Evolutionary conservation across 225 moss, liverwort and hornwort species (phyloP), one percentile per base, ranked within the genome.

Genomic region (Ulota crispa): DNA sequence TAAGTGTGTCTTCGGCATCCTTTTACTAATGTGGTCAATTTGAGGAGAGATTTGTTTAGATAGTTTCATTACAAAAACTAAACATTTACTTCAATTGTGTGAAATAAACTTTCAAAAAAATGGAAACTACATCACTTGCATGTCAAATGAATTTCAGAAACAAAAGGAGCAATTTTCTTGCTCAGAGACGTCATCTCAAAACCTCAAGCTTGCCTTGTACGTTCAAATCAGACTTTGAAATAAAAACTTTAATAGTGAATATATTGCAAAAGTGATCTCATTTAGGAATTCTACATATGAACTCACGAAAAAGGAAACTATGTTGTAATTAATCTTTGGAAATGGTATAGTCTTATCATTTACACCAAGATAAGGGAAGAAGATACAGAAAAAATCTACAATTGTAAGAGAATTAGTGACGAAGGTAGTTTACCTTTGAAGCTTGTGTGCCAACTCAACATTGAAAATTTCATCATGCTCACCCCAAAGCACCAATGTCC

Each of bases 401-500:
- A 1, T 27, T 7, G 5, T 13, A 30, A 68, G 14, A 47, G 68
- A 59, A 68, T 18, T 12, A 32, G 13, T 37, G 37, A 57, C 1
- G 75, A 68, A 45, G 23, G 31, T 9, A 15, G 14, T 83, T 83
- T 82, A 91, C 91, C 85, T 81, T 52, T 83, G 83, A 10, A 91
- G 88, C 56, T 85, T 68, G 81, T 88, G 81, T 3, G 91, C 91
- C 50, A 91, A 72, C 21, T 78, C 81, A 15, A 59, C 15, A 50
- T 68, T 68, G 75, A 91, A 91, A 41, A 91, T 85, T 59, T 76
- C 55, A 79, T 91, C 91, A 61, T 81, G 85, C 13, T 87, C 85
- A 53, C 88, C 91, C 91, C 91, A 91, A 3, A 91, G 36, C 63
- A 91, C 81, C 64, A 91, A 27, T 50, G 87, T 83, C 8, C 75